phyloP scores from a whole-genome alignment of 2,329 filamentous ascomycete genomes.

The Ascosphaera acerosa region DNA sequence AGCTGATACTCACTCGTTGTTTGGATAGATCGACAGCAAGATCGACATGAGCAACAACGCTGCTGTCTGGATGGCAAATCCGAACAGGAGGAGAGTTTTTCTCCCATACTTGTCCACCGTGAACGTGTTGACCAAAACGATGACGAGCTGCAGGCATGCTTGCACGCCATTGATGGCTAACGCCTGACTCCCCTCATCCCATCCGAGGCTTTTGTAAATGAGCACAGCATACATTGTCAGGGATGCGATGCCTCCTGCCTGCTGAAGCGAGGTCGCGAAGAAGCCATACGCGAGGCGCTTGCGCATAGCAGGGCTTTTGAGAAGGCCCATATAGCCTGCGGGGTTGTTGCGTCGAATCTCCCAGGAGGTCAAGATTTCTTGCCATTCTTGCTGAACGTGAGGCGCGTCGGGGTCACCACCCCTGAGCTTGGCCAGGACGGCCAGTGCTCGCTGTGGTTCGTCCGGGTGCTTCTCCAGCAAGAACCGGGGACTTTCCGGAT shows the following conservation, averaged over 20 bases:
- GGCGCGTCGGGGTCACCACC: conserved; percentile 11
- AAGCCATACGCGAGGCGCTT: conserved; percentile 17
- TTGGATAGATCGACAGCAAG: conserved; percentile 15
- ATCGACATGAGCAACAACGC: conserved; percentile 16
- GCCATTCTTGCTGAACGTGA: conserved; percentile 13
- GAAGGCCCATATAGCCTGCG: conserved; percentile 12
- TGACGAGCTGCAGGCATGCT: conserved; percentile 15
- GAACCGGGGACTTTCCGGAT: conserved; percentile 15
- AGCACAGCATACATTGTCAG: conserved; percentile 17
- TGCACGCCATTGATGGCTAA: conserved; percentile 17
- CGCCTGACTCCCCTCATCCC: conserved; percentile 14
- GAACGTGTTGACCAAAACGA: conserved; percentile 18
- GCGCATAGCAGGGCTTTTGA: conserved; percentile 12
- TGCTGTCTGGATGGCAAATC: conserved; percentile 15
- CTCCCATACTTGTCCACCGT: conserved; percentile 16
- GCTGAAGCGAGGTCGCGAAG: conserved; percentile 12
- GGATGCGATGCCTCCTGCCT: conserved; percentile 12
- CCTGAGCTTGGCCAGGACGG: conserved; percentile 12
- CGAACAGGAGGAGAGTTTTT: conserved; percentile 12
- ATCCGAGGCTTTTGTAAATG: conserved; percentile 17
- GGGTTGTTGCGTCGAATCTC: conserved; percentile 13
- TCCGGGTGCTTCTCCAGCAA: conserved; percentile 15
- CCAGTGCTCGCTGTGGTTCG: conserved; percentile 11
- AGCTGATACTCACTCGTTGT: conserved; percentile 7
- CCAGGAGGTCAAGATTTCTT: conserved; percentile 14